phyloP scores from a whole-genome alignment of 169 alveolate genomes.

The Plasmodium chabaudi region DNA sequence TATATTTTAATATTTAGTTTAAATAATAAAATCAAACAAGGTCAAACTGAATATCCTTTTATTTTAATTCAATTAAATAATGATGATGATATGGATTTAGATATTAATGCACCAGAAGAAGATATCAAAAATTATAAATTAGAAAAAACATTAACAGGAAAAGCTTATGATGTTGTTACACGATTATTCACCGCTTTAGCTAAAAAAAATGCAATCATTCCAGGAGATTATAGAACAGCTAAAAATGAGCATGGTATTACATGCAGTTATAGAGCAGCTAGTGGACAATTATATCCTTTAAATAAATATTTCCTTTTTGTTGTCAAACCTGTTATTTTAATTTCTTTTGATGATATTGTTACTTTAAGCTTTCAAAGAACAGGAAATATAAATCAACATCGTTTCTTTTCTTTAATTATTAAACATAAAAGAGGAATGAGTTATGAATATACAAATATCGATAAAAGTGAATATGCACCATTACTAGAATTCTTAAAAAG shows the following conservation, averaged over 20 bases:
- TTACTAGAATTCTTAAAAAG: slow-evolving; percentile 84
- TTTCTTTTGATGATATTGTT: slow-evolving; percentile 94
- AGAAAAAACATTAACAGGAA: slow-evolving; percentile 89
- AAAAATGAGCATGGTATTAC: slow-evolving; percentile 90
- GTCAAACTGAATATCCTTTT: slow-evolving; percentile 96
- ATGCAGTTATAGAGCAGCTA: slow-evolving; percentile 96
- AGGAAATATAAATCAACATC: slow-evolving; percentile 92
- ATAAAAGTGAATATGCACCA: slow-evolving; percentile 91
- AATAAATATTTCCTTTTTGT: slow-evolving; percentile 95
- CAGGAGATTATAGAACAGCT: slow-evolving; percentile 94
- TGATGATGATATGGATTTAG: slow-evolving; percentile 92
- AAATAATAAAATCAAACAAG: slow-evolving; percentile 95
- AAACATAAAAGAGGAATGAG: slow-evolving; percentile 91
- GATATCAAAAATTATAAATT: slow-evolving; percentile 89
- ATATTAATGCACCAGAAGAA: slow-evolving; percentile 91
- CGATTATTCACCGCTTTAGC: slow-evolving; percentile 93
- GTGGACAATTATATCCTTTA: slow-evolving; percentile 96
- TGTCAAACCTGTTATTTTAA: slow-evolving; percentile 96
- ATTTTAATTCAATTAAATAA: slow-evolving; percentile 94
- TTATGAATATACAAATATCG: slow-evolving; percentile 95
- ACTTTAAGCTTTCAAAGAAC: slow-evolving; percentile 95
- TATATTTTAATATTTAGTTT: slow-evolving; percentile 93
- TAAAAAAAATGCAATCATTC: slow-evolving; percentile 93
- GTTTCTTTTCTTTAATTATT: slow-evolving; percentile 95
- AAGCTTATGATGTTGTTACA: slow-evolving; percentile 93